Evolutionary conservation across 441 rosid species (phyloP).

Genomic region (Metrosideros polymorpha): DNA sequence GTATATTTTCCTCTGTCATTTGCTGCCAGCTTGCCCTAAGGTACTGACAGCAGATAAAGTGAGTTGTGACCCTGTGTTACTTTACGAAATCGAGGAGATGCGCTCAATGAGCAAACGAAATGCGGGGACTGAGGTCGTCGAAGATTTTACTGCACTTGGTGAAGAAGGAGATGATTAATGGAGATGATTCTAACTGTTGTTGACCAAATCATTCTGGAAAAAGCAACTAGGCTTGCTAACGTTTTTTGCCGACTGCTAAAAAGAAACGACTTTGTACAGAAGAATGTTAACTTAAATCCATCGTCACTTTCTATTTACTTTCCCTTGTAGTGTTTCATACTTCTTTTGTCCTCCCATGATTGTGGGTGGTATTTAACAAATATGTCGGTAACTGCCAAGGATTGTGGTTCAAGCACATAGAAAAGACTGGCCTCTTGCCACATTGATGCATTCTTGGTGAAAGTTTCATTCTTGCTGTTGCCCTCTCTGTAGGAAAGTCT

Average conservation of each 20-base stretch:
- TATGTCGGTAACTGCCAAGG: background rate
- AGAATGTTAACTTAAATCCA: background rate
- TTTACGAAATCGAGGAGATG: constrained; percentile 62
- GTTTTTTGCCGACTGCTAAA: background rate
- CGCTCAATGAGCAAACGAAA: constrained; percentile 35
- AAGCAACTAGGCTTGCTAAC: background rate
- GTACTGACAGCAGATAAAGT: constrained; percentile 36
- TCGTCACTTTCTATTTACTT: background rate
- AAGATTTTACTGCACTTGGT: constrained; percentile 61
- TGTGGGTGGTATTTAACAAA: background rate
- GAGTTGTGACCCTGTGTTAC: constrained; percentile 54
- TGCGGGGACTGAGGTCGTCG: constrained; percentile 33
- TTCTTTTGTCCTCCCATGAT: background rate
- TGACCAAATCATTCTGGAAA: background rate
- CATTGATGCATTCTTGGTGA: background rate
- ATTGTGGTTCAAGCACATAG: background rate
- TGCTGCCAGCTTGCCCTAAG: constrained; percentile 59
- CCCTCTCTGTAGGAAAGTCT: background rate
- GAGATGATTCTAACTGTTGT: background rate
- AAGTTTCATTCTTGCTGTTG: background rate
- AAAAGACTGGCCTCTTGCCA: background rate
- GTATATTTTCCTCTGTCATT: background rate
- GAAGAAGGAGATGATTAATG: constrained; percentile 16
- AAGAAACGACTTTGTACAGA: background rate
- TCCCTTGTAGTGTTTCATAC: background rate